Evolutionary conservation across 345 rosid genomes (phyloP).

Genomic region (Carallia pectinifolia): DNA sequence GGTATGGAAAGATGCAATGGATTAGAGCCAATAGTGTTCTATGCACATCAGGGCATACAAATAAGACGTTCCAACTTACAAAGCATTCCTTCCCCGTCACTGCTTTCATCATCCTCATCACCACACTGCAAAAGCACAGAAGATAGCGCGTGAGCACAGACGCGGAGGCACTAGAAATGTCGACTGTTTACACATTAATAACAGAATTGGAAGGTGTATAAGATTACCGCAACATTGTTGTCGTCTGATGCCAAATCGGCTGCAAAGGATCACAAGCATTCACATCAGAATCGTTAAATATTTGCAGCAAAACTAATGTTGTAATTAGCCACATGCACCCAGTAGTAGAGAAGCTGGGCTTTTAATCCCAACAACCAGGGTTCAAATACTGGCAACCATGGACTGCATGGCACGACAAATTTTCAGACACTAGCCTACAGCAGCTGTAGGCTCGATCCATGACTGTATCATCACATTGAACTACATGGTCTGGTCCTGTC

Average conservation of each 20-base stretch:
- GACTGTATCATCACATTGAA: no score
- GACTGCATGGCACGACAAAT: no score
- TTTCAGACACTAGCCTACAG: no score
- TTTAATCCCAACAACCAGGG: no score
- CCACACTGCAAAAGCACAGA: constrained; percentile 46
- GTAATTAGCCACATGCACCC: not conserved
- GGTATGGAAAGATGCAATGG: no score
- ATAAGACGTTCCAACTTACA: constrained; percentile 54
- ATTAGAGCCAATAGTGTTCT: no score
- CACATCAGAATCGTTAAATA: constrained; percentile 15
- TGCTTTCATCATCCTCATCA: constrained; percentile 63
- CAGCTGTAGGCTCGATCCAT: no score
- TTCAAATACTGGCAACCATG: no score
- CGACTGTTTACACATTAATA: not conserved
- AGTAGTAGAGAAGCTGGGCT: not conserved
- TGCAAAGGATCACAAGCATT: constrained; percentile 34
- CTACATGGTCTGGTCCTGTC: no score
- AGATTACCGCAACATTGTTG: constrained; percentile 47
- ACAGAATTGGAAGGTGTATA: not conserved
- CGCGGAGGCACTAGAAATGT: not conserved
- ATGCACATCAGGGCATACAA: not conserved
- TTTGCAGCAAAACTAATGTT: not conserved
- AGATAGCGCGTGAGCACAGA: not conserved
- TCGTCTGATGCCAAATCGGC: constrained; percentile 71
- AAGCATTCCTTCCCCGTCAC: constrained; percentile 90